Evolutionary conservation across 129 eudicot genomes (phyloP), one percentile per base, ranked within the genome.

Genomic region (Silybum marianum): DNA sequence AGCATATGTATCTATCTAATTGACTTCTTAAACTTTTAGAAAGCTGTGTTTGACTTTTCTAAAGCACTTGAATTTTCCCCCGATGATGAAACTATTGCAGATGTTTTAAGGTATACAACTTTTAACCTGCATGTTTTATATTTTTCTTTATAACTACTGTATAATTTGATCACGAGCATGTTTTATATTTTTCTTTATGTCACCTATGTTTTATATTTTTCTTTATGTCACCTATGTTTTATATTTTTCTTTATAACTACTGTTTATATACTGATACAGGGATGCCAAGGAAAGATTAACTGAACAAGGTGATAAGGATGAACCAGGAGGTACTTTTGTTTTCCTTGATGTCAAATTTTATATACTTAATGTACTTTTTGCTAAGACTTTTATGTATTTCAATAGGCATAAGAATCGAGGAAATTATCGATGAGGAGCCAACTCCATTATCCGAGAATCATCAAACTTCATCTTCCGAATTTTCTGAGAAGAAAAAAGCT

Each of bases 21-120:
- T 5, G 28, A 75, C 22, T 54, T 82, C 66, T 18, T 77, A 24
- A 34, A 82, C 80, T 44, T 60, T 26, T 82, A 94, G 98, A 83
- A 87, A 75, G 97, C 98, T 46, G 93, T 91, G 44, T 87, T 90
- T 48, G 97, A 94, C 78, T 85, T 94, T 78, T 82, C 83, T 42
- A 89, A 87, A 84, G 99, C 99, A 70, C 92, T 74, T 88, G 92
- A 96, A 84, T 85, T 93, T 85, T 93, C 99, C 58, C 98, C 97
- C 6, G 95, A 86, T 70, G 98, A 96, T 93, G 99, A 96, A 85
- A 96, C 97, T 74, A 93, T 96, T 71, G 89, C 90, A 46, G 95
- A 96, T 39, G 95, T 93, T 44, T 82, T 96, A 72, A 89, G 99
- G 99, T 96, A 95, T 60, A 74, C 21, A n/a, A 30, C 23, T 54